Base-by-base conservation (phyloP, 495 filamentous ascomycete genomes). In the Clohesyomyces aquaticus region DNA sequence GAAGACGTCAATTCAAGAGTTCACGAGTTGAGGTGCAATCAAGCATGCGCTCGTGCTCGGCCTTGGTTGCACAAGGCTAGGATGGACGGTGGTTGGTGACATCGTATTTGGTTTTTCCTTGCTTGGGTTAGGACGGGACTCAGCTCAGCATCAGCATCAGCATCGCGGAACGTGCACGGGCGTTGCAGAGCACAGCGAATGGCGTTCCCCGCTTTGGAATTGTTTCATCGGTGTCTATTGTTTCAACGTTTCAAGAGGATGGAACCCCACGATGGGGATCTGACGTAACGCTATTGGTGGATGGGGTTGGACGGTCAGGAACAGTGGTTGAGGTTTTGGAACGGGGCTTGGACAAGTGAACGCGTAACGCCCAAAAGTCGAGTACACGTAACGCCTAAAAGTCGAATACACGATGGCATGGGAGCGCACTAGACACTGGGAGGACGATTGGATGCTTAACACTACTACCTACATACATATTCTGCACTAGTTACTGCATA, bases 181-280 rank as follows among this genome's bases (percentile, higher is more conserved):
- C 25, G n/a, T 28, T 49, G 14, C 23, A 65, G 46, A 65, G 55
- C 62, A 65, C 54, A 65, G 55, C 62, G 55, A 55, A 38, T 14
- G 60, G 60, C 60, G 60, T 63, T 56, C 27, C 29, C 41, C 26
- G 42, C 14, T 42, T 23, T 47, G 22, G 19, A 16, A 52, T 25
- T 18, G 12, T 18, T 52, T 23, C 48, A 28, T 26, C 48, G 18
- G 8, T 52, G 12, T 21, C 21, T 48, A 11, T 48, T 9, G 11
- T 9, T 18, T 38, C 32, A 38, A 14, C 14, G 6, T 52, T 32
- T 3, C 25, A 52, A 32, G 49, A 32, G 26, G 49, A 52, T 16
- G 49, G 14, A 16, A n/a, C n/a, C 16, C 11, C 11, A 27, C 26
- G 49, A 52, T 19, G 49, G 49, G n/a, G n/a, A n/a, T n/a, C n/a